phyloP scores from a whole-genome alignment of 345 rosid genomes.

The Euclidium syriacum region DNA sequence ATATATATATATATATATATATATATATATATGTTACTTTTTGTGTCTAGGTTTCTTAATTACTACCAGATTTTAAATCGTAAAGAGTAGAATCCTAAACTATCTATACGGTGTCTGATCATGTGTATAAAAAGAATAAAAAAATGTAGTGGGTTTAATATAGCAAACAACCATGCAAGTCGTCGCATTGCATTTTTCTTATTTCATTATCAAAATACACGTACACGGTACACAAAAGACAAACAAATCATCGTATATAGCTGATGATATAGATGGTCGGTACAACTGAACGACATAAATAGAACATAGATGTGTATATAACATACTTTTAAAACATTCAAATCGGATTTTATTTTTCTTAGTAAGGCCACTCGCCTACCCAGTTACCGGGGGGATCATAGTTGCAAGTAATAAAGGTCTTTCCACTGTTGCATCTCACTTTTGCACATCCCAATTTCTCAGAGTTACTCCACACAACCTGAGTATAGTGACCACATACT shows the following conservation, averaged over 20 bases:
- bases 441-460: slow-evolving; percentile 57
- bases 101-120: background rate
- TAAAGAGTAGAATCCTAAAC: background rate
- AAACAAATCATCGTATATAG: slow-evolving; percentile 6
- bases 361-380: slow-evolving; percentile 39
- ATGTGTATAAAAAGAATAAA: background rate
- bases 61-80: background rate
- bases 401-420: slow-evolving; percentile 50
- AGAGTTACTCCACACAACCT: slow-evolving; percentile 59
- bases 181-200: slow-evolving; percentile 4
- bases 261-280: slow-evolving; percentile 4
- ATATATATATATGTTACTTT: too few species aligned
- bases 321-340: background rate
- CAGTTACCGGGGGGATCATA: slow-evolving; percentile 56
- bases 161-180: slow-evolving; percentile 19
- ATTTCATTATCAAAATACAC: background rate
- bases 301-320: background rate
- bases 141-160: background rate
- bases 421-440: slow-evolving; percentile 46
- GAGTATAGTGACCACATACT: slow-evolving; percentile 64
- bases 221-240: slow-evolving; percentile 1
- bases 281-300: slow-evolving; percentile 4
- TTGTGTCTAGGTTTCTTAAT: too few species aligned
- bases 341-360: background rate
- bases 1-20: too few species aligned